Conservation (phyloP, 73 alveolate genomes). For the Paraurostyla sp. region DNA sequence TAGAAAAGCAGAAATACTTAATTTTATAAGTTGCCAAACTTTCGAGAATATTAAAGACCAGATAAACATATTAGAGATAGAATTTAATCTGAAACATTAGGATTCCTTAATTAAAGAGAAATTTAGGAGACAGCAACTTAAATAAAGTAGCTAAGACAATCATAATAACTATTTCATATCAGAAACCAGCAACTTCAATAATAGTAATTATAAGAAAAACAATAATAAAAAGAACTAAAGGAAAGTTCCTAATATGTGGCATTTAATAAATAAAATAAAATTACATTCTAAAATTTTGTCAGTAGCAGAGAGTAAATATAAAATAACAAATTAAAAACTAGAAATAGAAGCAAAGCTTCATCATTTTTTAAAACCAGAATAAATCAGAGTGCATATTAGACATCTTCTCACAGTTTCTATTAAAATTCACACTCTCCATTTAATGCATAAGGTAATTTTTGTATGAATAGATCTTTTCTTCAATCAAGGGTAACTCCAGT, state of each 20-base stretch:
- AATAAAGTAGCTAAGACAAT: no score
- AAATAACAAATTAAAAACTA: background rate
- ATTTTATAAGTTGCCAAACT: background rate
- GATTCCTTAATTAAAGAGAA: slow-evolving; percentile 7
- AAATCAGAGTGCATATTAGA: background rate
- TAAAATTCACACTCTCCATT: background rate
- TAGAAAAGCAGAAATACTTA: background rate
- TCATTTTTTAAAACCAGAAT: background rate
- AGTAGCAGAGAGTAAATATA: background rate
- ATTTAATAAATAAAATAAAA: background rate
- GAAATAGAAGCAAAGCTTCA: background rate
- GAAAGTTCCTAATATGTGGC: background rate
- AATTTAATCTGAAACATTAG: slow-evolving; percentile 8
- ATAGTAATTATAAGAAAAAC: no score
- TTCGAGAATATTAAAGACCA: slow-evolving; percentile 34
- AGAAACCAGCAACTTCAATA: no score
- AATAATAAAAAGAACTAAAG: background rate
- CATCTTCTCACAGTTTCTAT: background rate
- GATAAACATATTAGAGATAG: slow-evolving; percentile 30
- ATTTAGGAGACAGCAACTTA: slow-evolving; percentile 18
- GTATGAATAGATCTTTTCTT: background rate
- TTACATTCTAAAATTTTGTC: background rate
- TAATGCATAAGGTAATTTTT: background rate
- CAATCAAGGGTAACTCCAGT: no score
- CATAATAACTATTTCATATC: no score